Evolutionary conservation across 495 filamentous ascomycete species (phyloP).

Genomic region (Evansstolkia leycettana): DNA sequence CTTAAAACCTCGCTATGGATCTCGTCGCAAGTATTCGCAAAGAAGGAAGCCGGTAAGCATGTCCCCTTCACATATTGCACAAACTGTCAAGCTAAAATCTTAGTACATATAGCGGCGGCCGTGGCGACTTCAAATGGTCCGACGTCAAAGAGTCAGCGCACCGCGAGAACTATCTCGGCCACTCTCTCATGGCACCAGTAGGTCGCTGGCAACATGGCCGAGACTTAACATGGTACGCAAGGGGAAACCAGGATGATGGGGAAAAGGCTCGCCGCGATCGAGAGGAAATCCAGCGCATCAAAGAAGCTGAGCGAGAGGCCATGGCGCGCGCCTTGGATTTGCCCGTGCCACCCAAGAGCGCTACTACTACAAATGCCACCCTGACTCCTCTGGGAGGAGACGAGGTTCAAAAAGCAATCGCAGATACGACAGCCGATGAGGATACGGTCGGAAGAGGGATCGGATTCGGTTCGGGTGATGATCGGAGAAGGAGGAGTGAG

Average conservation of each 20-base stretch:
- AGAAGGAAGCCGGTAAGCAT: slow-evolving; percentile 61
- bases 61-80: no score
- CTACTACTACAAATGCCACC: slow-evolving; percentile 25
- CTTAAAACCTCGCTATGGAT: no score
- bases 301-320: slow-evolving; percentile 89
- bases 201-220: slow-evolving; percentile 90
- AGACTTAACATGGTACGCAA: slow-evolving; percentile 84
- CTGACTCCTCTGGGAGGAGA: slow-evolving; percentile 25
- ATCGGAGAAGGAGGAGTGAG: slow-evolving; percentile 13
- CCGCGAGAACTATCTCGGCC: slow-evolving; percentile 95
- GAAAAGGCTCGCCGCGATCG: slow-evolving; percentile 50
- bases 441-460: slow-evolving; percentile 13
- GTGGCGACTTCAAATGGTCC: slow-evolving; percentile 90
- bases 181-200: slow-evolving; percentile 88
- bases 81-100: no score
- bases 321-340: slow-evolving; percentile 71
- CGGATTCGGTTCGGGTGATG: slow-evolving; percentile 11
- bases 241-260: slow-evolving; percentile 48
- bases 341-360: slow-evolving; percentile 40
- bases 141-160: slow-evolving; percentile 78
- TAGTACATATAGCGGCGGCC: slow-evolving; percentile 51
- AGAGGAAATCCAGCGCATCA: slow-evolving; percentile 65
- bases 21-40: slow-evolving; percentile 86
- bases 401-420: slow-evolving; percentile 15
- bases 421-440: slow-evolving; percentile 19